Evolutionary conservation across 495 filamentous ascomycete genomes (phyloP), one percentile per base, ranked within the genome.

Genomic region (Penicillium coffeae): DNA sequence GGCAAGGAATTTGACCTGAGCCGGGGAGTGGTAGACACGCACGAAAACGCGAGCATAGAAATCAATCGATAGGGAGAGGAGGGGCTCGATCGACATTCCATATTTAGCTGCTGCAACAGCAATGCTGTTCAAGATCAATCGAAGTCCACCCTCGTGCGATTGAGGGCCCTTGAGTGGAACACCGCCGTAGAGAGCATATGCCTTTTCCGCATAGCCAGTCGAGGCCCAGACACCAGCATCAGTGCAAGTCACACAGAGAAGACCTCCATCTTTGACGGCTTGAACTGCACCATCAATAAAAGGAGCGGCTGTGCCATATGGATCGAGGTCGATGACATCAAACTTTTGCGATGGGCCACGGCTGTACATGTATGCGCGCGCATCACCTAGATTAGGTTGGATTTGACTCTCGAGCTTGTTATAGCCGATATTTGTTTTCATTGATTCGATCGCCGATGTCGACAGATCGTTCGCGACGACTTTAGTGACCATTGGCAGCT

Each of bases 291-390:
- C 84, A 60, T 99, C 93, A 12, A 97, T 66, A 68, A 97, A 97
- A 1, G 90, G 87, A 20, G 84, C 85, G 0, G 94, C 93, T 1
- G 87, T 89, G 14, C 93, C 93, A 60, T 97, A 99, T 0, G 93
- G 93, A 63, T 99, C 93, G 15, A 99, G 79, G 62, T 99, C 93
- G 50, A 99, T 94, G 25, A 96, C 89, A 57, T 97, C 84, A 68
- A 95, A 97, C 42, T 68, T 72, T 21, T 63, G 50, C 7, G 45
- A 32, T 12, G 57, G 27, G 13, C 68, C 66, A n/a, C 80, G 59
- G 12, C 68, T 70, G 60, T 96, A 94, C 94, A 99, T 96, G 58
- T 91, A 88, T n/a, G 80, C 79, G 12, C 88, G 75, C 4, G 93
- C 93, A 72, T 96, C 89, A 32, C 84, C 85, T 30, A 80, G 79